A percentile compares a stretch with the other conserved stretches of the same genome.
These are phyloP conservation scores for Emmonsia crescens DNA, from an alignment of 2,329 filamentous ascomycete species.

Conservation along the genomic window DNA sequence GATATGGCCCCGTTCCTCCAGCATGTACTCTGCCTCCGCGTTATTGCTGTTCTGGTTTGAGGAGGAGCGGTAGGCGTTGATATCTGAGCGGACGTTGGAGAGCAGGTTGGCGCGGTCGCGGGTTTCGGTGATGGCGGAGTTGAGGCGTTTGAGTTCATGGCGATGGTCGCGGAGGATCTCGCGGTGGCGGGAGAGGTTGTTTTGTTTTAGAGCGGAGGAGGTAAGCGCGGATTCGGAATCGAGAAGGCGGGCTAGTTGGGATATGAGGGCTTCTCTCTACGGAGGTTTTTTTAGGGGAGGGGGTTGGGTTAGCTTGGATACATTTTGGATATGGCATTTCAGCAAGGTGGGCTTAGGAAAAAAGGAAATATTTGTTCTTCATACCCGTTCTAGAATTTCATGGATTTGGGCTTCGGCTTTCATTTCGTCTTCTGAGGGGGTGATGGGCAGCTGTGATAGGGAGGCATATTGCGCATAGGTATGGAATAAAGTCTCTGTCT, in stretches of 20 bases:
- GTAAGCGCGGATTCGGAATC: conserved; percentile 83
- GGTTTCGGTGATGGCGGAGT: conserved; percentile 60
- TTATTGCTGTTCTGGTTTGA: conserved; percentile 54
- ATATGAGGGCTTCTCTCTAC: conserved; percentile 70
- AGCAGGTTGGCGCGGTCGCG: conserved; percentile 85
- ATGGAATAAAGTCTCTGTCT: conserved; percentile 66
- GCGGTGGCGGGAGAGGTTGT: conserved; percentile 82
- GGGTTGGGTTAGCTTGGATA: not conserved
- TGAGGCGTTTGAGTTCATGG: conserved; percentile 67
- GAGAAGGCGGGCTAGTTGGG: conserved; percentile 75
- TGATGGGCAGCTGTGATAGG: conserved; percentile 64
- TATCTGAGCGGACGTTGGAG: conserved; percentile 81
- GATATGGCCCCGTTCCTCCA: conserved; percentile 73
- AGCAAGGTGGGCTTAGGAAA: not conserved
- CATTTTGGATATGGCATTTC: no score
- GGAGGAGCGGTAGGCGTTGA: conserved; percentile 71
- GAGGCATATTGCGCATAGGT: conserved; percentile 85
- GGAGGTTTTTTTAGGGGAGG: conserved; percentile 8
- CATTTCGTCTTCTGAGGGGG: conserved; percentile 75
- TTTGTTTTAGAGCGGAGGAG: conserved; percentile 90
- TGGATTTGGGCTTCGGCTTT: conserved; percentile 70
- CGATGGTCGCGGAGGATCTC: conserved; percentile 83
- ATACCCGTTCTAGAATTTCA: conserved; percentile 72
- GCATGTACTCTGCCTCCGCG: conserved; percentile 93
- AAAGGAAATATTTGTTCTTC: conserved; percentile 3